Conservation (phyloP, 768 basidiomycete genomes). For the Rhodotorula paludigena region DNA sequence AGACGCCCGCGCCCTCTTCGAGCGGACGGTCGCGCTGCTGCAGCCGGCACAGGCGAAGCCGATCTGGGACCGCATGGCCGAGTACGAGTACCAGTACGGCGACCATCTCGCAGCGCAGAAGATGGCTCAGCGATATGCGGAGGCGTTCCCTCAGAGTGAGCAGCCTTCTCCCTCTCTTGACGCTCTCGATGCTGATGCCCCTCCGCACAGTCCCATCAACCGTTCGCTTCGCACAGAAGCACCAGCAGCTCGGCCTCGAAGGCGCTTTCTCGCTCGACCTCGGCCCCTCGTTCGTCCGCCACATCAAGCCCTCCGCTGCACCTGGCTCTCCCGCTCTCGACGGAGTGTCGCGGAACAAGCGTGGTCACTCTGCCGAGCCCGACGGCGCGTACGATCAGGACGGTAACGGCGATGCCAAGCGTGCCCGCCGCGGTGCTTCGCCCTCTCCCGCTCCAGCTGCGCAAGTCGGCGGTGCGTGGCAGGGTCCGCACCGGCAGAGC, state of each 20-base stretch:
- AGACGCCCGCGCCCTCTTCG: slow-evolving; percentile 96
- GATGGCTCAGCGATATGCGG: slow-evolving; percentile 80
- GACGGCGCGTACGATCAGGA: slow-evolving; percentile 40
- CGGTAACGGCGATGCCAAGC: slow-evolving; percentile 42
- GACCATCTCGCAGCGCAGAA: slow-evolving; percentile 81
- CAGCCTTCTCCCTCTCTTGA: neutral
- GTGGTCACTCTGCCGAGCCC: slow-evolving; percentile 31
- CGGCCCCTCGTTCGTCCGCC: slow-evolving; percentile 49
- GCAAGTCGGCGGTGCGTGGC: slow-evolving; percentile 40
- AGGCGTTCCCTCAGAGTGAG: slow-evolving; percentile 78
- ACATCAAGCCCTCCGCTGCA: slow-evolving; percentile 12
- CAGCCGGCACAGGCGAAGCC: slow-evolving; percentile 64
- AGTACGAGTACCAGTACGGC: slow-evolving; percentile 93
- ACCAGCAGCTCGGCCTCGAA: slow-evolving; percentile 67
- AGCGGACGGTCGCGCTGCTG: slow-evolving; percentile 75
- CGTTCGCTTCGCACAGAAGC: slow-evolving; percentile 57
- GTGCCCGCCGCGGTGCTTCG: neutral
- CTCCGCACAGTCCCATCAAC: slow-evolving; percentile 73
- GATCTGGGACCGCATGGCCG: slow-evolving; percentile 93
- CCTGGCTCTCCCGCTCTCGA: slow-evolving; percentile 12
- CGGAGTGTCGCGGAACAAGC: slow-evolving; percentile 24
- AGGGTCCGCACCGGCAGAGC: slow-evolving; percentile 37
- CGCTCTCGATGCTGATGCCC: neutral
- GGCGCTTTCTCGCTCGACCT: slow-evolving; percentile 84
- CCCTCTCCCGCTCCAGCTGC: slow-evolving; percentile 29